Evolutionary conservation across 495 filamentous ascomycete species (phyloP).

Genomic region (Penicillium roqueforti): DNA sequence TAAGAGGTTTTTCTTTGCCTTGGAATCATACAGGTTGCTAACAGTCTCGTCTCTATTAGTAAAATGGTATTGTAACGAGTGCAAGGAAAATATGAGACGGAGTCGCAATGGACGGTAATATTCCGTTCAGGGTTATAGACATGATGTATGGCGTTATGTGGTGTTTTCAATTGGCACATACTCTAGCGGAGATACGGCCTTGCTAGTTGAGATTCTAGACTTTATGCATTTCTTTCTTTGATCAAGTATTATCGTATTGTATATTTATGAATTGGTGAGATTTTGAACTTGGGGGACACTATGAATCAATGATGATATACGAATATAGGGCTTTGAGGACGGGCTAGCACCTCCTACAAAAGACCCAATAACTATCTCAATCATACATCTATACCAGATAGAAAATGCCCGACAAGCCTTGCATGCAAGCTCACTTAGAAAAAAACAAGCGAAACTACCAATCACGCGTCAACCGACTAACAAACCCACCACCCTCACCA

Average conservation of each 20-base stretch:
- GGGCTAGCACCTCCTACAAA: not conserved
- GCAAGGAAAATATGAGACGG: constrained; percentile 66
- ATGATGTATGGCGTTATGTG: constrained; percentile 7
- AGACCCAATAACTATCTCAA: not conserved
- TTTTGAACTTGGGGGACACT: not conserved
- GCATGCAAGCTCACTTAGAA: no score
- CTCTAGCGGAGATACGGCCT: not conserved
- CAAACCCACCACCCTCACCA: constrained; percentile 11
- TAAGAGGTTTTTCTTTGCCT: constrained; percentile 47
- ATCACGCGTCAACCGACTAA: constrained; percentile 24
- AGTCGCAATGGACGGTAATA: constrained; percentile 41
- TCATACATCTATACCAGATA: constrained; percentile 2
- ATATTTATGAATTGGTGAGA: not conserved
- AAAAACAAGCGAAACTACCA: no score
- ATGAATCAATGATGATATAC: not conserved
- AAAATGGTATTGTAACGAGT: constrained; percentile 90
- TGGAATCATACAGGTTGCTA: constrained; percentile 3
- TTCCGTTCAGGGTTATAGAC: not conserved
- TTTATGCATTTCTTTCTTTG: not conserved
- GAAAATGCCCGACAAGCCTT: not conserved
- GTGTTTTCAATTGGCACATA: not conserved
- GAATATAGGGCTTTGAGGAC: not conserved
- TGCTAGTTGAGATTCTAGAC: not conserved
- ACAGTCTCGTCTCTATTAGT: constrained; percentile 48
- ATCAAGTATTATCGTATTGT: not conserved